phyloP scores from a whole-genome alignment of 441 rosid species.

The Gossypium aridum region DNA sequence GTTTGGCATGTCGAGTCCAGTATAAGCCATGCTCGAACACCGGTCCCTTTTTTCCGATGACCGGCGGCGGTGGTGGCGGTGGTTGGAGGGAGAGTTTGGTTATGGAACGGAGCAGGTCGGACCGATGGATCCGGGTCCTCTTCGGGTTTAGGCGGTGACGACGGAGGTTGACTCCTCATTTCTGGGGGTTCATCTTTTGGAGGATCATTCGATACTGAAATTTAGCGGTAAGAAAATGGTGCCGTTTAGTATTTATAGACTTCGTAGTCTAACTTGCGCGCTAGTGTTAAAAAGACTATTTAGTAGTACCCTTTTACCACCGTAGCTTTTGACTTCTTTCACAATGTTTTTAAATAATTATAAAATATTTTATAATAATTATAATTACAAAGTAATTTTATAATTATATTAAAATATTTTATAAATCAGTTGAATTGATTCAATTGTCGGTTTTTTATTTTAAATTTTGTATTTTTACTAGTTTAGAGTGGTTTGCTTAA shows the following conservation, averaged over 20 bases:
- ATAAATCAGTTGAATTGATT: no score
- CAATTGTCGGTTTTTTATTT: no score
- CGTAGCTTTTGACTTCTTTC: no score
- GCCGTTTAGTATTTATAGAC: neutral
- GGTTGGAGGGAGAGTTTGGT: neutral
- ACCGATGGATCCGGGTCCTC: neutral
- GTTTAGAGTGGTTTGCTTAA: no score
- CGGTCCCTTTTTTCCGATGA: conserved; percentile 54
- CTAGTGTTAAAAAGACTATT: neutral
- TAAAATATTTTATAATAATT: no score
- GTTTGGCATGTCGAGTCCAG: conserved; percentile 51
- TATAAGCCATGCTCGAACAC: conserved; percentile 61
- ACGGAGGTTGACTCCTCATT: neutral
- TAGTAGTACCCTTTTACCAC: neutral
- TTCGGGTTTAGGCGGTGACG: neutral
- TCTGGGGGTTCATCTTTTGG: neutral
- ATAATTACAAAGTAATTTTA: no score
- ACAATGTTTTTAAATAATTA: no score
- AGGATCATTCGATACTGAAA: neutral
- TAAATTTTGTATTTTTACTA: no score
- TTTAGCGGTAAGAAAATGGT: neutral
- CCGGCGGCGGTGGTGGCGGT: conserved; percentile 15
- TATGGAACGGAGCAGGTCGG: neutral
- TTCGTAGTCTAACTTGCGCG: neutral
- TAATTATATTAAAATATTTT: no score